A percentile compares a stretch with the other conserved stretches of the same genome.
phyloP scores from a whole-genome alignment of 1,284 basidiomycete species.

The Apiotrichum gamsii region DNA sequence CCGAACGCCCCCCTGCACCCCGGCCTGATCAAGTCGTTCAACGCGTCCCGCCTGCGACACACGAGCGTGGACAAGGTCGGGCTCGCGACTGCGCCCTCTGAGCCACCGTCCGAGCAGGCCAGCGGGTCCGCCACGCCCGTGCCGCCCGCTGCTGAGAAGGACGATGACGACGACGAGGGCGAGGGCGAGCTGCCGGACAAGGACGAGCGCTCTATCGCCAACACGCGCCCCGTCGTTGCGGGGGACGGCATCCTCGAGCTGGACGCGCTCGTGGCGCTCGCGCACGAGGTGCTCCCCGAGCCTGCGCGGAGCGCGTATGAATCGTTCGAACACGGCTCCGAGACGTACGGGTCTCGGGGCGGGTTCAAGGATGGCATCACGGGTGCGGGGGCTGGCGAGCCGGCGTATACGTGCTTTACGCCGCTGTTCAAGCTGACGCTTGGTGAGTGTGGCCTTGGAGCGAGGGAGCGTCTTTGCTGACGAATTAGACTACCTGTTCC shows the following conservation, averaged over 20 bases:
- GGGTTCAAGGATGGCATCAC: conserved; percentile 45
- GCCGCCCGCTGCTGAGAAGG: conserved; percentile 34
- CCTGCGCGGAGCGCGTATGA: conserved; percentile 46
- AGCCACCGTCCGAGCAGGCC: conserved; percentile 2
- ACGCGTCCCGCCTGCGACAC: conserved; percentile 72
- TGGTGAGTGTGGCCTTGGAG: conserved; percentile 51
- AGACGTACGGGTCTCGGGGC: conserved; percentile 53
- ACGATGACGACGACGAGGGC: conserved; percentile 48
- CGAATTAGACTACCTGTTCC: conserved; percentile 84
- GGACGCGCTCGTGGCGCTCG: conserved; percentile 58
- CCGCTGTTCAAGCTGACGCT: conserved; percentile 65
- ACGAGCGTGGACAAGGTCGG: conserved; percentile 58
- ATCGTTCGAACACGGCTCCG: conserved; percentile 50
- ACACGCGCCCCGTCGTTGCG: conserved; percentile 59
- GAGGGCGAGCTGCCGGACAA: conserved; percentile 65
- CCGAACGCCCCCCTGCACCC: conserved; percentile 56
- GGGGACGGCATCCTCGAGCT: conserved; percentile 68
- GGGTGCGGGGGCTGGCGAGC: conserved; percentile 54
- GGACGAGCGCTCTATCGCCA: conserved; percentile 56
- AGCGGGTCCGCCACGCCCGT: conserved; percentile 9
- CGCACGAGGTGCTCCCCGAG: conserved; percentile 37
- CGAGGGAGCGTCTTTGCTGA: conserved; percentile 7
- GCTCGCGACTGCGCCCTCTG: conserved; percentile 25
- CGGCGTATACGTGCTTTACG: conserved; percentile 49
- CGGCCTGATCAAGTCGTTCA: conserved; percentile 55